Evolutionary conservation across 495 filamentous ascomycete genomes (phyloP).

Genomic region (Xylaria grammica): DNA sequence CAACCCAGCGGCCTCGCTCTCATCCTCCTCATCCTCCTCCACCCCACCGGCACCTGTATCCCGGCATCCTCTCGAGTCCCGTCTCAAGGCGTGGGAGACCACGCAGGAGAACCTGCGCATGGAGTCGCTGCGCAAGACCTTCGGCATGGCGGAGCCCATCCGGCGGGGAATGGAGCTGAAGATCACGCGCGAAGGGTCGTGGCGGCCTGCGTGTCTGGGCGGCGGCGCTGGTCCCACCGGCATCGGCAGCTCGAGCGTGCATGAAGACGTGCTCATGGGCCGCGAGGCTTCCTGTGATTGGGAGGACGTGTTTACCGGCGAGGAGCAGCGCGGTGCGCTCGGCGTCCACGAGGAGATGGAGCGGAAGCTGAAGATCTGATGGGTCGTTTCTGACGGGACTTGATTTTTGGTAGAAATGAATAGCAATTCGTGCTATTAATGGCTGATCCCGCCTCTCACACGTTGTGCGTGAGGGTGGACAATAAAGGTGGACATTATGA

Average conservation of each 20-base stretch:
- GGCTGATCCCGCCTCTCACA: not conserved
- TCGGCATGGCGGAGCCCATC: constrained; percentile 92
- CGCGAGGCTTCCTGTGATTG: constrained; percentile 75
- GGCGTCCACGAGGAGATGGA: constrained; percentile 94
- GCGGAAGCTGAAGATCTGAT: constrained; percentile 68
- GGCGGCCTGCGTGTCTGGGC: constrained; percentile 55
- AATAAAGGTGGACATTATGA: not conserved
- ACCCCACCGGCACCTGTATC: constrained; percentile 53
- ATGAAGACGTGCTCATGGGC: constrained; percentile 84
- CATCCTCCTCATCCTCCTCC: constrained; percentile 52
- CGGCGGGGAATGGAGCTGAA: constrained; percentile 94
- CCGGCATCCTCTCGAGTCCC: constrained; percentile 88
- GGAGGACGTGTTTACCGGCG: constrained; percentile 88
- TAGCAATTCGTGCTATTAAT: not conserved
- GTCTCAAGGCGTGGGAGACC: constrained; percentile 79
- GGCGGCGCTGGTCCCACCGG: constrained; percentile 28
- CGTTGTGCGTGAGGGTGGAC: not conserved
- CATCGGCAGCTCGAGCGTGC: constrained; percentile 52
- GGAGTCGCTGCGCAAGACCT: constrained; percentile 81
- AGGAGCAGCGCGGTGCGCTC: constrained; percentile 70
- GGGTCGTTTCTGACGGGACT: not conserved
- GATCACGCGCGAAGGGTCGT: constrained; percentile 66
- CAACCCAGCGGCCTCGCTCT: constrained; percentile 54
- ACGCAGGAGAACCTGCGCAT: constrained; percentile 89
- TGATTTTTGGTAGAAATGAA: too few species aligned